phyloP scores from a whole-genome alignment of 495 filamentous ascomycete genomes.

The Rhypophila decipiens region DNA sequence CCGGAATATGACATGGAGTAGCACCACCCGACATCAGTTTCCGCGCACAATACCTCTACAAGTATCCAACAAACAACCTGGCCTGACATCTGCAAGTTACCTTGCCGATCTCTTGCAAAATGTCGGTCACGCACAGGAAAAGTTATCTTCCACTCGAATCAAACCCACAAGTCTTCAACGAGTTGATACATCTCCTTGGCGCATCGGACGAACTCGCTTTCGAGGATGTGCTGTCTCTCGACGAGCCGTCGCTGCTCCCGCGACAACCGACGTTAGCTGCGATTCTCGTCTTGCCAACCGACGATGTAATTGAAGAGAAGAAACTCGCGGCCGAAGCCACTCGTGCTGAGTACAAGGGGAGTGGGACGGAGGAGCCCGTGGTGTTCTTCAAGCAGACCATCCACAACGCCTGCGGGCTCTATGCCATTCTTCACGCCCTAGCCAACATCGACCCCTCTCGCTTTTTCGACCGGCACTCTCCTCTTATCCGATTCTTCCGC shows the following conservation, averaged over 20 bases:
- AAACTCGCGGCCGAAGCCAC: slow-evolving; percentile 44
- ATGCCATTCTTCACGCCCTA: slow-evolving; percentile 67
- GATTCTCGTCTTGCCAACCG: slow-evolving; percentile 65
- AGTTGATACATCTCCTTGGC: slow-evolving; percentile 54
- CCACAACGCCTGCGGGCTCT: slow-evolving; percentile 69
- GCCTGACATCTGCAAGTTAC: no score
- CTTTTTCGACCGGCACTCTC: no score
- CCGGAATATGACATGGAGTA: no score
- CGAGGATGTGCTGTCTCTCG: slow-evolving; percentile 66
- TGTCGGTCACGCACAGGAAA: no score
- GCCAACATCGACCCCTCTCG: no score
- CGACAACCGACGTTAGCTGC: slow-evolving; percentile 65
- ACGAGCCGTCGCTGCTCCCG: slow-evolving; percentile 61
- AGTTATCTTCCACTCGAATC: no score
- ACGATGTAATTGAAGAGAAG: slow-evolving; percentile 45
- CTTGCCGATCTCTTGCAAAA: no score
- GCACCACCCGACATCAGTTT: no score
- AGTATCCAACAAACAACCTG: no score
- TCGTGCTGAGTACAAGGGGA: slow-evolving; percentile 27
- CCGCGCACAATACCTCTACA: no score
- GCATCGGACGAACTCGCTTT: slow-evolving; percentile 53
- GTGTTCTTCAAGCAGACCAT: slow-evolving; percentile 84
- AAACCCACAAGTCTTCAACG: slow-evolving; percentile 36
- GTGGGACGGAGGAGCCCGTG: slow-evolving; percentile 25
- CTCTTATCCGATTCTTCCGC: no score